Evolutionary conservation across 2,329 filamentous ascomycete genomes (phyloP), one percentile per base, ranked within the genome.

Genomic region (Metarhizium sp.): DNA sequence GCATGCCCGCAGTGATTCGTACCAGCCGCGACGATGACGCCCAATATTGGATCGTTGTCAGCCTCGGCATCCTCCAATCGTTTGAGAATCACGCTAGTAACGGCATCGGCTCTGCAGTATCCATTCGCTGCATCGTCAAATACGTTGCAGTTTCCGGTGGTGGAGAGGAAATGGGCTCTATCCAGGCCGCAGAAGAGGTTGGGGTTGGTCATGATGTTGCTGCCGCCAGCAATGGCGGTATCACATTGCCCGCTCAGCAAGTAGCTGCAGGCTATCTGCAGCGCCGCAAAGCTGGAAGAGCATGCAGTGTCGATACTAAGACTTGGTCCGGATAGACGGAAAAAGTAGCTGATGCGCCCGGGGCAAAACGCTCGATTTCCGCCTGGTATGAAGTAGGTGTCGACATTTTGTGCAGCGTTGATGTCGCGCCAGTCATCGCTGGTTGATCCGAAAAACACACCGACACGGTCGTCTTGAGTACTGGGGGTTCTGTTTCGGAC

Each of bases 1-100:
- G 89, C 84, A 63, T 91, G 84, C 0, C 87, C 87, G 1, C 87
- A 92, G 69, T 94, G 89, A 69, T 94, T 95, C 51, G 89, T 94
- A 4, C 84, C 81, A 1, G 85, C 81, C 32, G 84, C 88, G 1
- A 88, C 75, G 51, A 96, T 87, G 59, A 89, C 84, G 16, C 84
- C 89, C n/a, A 92, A 77, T 45, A 80, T 85, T 78, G 66, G 85
- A 81, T 94, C 90, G 57, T 88, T 85, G 63, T 94, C 88, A 1
- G 81, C 81, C 52, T 88, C 68, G 1, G 90, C 90, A 69, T 92
- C 89, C 54, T 90, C 85, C 2, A 92, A 81, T 38, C 89, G 79
- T 76, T 95, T 95, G 50, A 94, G 73, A 25, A 94, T 78, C 51
- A 94, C 78, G 0, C 86, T 85, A 2, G 84, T 88, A 58, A 87